These are phyloP conservation scores for Trichoderma arundinaceum DNA, from an alignment of 2,329 filamentous ascomycete genomes.

Conservation along the genomic window DNA sequence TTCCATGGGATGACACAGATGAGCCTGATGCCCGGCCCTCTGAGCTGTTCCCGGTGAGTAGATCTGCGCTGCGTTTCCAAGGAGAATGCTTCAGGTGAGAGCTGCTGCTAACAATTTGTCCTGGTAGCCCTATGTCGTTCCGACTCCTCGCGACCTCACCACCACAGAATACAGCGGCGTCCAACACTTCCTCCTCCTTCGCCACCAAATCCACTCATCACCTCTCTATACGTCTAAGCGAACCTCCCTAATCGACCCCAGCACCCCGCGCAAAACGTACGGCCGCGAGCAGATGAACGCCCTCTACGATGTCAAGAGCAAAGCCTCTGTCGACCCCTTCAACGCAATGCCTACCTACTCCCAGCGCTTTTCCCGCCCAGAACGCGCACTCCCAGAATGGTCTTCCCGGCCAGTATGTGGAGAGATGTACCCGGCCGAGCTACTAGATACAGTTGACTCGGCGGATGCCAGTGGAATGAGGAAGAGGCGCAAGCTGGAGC, in stretches of 20 bases:
- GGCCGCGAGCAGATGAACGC: slow-evolving; percentile 65
- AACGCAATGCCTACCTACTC: slow-evolving; percentile 64
- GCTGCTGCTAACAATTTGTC: slow-evolving; percentile 1
- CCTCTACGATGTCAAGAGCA: slow-evolving; percentile 60
- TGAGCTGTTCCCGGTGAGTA: slow-evolving; percentile 63
- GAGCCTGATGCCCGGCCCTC: slow-evolving; percentile 63
- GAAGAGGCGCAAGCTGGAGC: slow-evolving; percentile 54
- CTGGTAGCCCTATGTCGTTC: slow-evolving; percentile 56
- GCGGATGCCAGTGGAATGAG: slow-evolving; percentile 43
- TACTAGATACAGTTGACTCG: slow-evolving; percentile 59
- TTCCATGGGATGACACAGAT: slow-evolving; percentile 60
- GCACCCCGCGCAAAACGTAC: slow-evolving; percentile 52
- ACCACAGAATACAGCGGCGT: slow-evolving; percentile 54
- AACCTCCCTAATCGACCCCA: slow-evolving; percentile 48
- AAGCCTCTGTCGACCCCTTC: slow-evolving; percentile 63
- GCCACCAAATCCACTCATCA: slow-evolving; percentile 60
- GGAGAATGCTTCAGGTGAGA: background rate
- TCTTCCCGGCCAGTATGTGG: slow-evolving; percentile 55
- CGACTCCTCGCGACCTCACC: slow-evolving; percentile 52
- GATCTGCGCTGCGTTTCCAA: background rate
- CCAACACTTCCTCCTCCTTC: slow-evolving; percentile 60
- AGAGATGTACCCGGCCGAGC: slow-evolving; percentile 62
- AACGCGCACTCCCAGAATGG: slow-evolving; percentile 61
- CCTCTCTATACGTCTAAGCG: slow-evolving; percentile 63
- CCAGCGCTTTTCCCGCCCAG: slow-evolving; percentile 58